Evolutionary conservation across 2,329 filamentous ascomycete genomes (phyloP).

Genomic region (Neopestalotiopsis sp.): DNA sequence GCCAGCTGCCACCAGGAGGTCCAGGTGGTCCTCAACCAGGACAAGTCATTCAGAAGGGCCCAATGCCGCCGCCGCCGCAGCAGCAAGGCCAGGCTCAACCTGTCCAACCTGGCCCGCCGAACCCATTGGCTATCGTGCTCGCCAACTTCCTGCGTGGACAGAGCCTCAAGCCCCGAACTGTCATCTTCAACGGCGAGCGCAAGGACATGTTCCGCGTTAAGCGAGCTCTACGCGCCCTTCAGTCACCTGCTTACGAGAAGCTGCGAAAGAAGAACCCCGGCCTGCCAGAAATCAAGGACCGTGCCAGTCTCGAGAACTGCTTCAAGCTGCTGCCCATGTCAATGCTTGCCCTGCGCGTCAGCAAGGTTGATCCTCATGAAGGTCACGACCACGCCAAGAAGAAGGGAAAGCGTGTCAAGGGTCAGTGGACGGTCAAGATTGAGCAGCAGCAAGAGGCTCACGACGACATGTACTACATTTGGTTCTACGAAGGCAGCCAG

Average conservation of each 20-base stretch:
- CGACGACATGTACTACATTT: conserved; percentile 93
- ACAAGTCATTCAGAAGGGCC: conserved; percentile 38
- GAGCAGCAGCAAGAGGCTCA: conserved; percentile 92
- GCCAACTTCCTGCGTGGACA: conserved; percentile 87
- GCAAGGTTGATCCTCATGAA: conserved; percentile 79
- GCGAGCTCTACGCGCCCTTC: conserved; percentile 87
- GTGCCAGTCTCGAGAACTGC: conserved; percentile 85
- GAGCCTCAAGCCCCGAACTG: conserved; percentile 86
- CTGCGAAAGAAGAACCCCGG: conserved; percentile 87
- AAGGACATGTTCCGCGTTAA: conserved; percentile 99
- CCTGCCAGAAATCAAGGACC: conserved; percentile 86
- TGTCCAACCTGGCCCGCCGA: conserved; percentile 80
- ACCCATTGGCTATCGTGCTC: conserved; percentile 86
- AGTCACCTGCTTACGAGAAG: conserved; percentile 90
- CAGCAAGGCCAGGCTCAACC: conserved; percentile 63
- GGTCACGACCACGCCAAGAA: conserved; percentile 76
- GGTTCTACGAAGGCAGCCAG: conserved; percentile 94
- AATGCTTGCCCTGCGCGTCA: conserved; percentile 88
- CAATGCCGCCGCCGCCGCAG: conserved; percentile 43
- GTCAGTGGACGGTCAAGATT: conserved; percentile 93
- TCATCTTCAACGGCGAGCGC: conserved; percentile 92
- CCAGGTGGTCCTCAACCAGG: conserved; percentile 36
- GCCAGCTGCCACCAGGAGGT: conserved; percentile 34
- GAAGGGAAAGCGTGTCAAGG: conserved; percentile 89
- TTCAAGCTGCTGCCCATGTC: conserved; percentile 96